Evolutionary conservation across 2,329 filamentous ascomycete species (phyloP), one percentile per base, ranked within the genome.

Genomic region (Diaporthe citri): DNA sequence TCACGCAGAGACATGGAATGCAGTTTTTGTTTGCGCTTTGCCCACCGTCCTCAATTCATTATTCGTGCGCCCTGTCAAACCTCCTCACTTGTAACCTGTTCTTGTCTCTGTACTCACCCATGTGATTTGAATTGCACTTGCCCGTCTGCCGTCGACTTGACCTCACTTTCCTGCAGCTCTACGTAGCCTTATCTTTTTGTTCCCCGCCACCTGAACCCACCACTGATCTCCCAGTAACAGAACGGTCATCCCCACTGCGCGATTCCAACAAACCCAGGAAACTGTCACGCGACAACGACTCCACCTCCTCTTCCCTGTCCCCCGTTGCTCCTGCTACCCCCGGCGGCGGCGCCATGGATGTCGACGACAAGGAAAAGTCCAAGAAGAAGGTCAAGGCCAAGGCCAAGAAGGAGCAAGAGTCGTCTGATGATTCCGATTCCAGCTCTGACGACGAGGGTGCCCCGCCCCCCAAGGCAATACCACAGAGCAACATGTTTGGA

Each of bases 401-500:
- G 64, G 82, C 84, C 71, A 81, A 84, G 51, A 82, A 83, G 10
- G 85, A 87, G 9, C 87, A 72, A 22, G 70, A 72, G 46, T 55
- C 57, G 34, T 67, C 64, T 25, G 64, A 87, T 25, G 87, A 87
- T 41, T 82, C 78, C 15, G 85, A 88, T 72, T 88, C 85, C 17
- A 90, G 88, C 76, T 90, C 89, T 64, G 86, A 90, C 77, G 90
- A 93, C 76, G 88, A 91, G 81, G 85, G 90, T 79, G 86, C 91
- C 79, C 89, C 90, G 74, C 88, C 92, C 80, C 88, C 88, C 77
- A 88, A 90, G 36, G 91, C 93, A 67, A 88, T 90, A 55, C 95
- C 94, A 7, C 93, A 96, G 75, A 92, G 93, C 80, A 94, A 97
- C 84, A 96, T 95, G 0, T 98, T 98, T 82, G 96, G 96, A 75